phyloP scores from a whole-genome alignment of 2,329 filamentous ascomycete genomes.

The Fusarium multiceps region DNA sequence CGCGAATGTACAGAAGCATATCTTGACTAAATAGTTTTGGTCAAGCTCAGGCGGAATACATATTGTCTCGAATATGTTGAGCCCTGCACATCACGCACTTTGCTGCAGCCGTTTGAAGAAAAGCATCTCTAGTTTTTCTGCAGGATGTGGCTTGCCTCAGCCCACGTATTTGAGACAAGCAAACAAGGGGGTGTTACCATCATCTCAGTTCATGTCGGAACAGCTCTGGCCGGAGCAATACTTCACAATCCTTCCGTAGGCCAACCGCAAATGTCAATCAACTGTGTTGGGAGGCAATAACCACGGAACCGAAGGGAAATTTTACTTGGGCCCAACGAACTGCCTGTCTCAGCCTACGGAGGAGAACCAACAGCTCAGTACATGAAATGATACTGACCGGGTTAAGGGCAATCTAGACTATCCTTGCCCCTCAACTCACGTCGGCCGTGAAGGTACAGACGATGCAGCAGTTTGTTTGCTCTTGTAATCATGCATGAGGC shows the following conservation, averaged over 20 bases:
- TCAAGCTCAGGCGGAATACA: not conserved
- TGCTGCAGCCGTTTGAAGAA: conserved; percentile 11
- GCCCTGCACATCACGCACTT: conserved; percentile 10
- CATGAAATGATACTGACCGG: conserved; percentile 33
- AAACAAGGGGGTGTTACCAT: conserved; percentile 21
- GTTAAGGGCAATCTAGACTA: conserved; percentile 30
- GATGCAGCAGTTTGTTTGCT: conserved; percentile 32
- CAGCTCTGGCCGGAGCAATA: not conserved
- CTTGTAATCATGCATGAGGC: conserved; percentile 21
- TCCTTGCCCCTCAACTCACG: conserved; percentile 34
- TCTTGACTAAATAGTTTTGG: not conserved
- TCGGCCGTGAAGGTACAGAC: conserved; percentile 12
- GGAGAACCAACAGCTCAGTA: conserved; percentile 47
- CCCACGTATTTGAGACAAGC: conserved; percentile 3
- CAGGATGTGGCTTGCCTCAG: conserved; percentile 28
- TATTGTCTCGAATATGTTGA: conserved; percentile 8
- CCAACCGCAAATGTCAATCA: conserved; percentile 5
- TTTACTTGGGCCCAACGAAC: not conserved
- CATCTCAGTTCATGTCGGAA: conserved; percentile 4
- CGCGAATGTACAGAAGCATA: not conserved
- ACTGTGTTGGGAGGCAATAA: not conserved
- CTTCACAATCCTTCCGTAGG: not conserved
- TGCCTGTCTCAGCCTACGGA: conserved; percentile 50
- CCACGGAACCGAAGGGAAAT: conserved; percentile 20
- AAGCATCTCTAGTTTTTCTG: conserved; percentile 8